These are phyloP conservation scores for Gonapodya prolifera DNA, from an alignment of 192 early-diverging fungal species.

Conservation along the genomic window DNA sequence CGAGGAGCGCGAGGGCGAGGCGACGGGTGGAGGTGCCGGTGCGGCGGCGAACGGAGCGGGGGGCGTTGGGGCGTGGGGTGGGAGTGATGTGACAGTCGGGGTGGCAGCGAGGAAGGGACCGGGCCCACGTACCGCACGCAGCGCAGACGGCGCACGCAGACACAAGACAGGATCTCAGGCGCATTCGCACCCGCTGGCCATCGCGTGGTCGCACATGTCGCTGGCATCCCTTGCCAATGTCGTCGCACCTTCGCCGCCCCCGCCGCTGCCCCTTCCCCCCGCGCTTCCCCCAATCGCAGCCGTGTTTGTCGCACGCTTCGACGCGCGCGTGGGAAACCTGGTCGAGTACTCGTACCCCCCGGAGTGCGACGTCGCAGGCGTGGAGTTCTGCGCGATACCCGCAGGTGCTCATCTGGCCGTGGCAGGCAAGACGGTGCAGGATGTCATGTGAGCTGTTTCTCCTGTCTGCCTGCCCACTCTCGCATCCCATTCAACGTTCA, in stretches of 20 bases:
- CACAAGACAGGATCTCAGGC: too few relatives aligned
- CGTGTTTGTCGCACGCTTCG: conserved; percentile 1
- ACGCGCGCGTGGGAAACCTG: neutral
- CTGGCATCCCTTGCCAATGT: neutral
- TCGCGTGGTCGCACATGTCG: neutral
- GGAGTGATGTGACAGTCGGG: too few relatives aligned
- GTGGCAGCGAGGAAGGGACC: too few relatives aligned
- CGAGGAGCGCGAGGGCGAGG: too few relatives aligned
- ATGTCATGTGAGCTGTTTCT: neutral
- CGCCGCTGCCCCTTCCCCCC: neutral
- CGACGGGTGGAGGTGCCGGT: too few relatives aligned
- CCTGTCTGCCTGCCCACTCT: neutral
- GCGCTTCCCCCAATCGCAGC: neutral
- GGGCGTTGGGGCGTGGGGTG: too few relatives aligned
- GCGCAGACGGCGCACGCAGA: too few relatives aligned
- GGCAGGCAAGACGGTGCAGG: neutral
- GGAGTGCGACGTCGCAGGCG: neutral
- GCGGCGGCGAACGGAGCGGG: too few relatives aligned
- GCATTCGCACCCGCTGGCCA: too few relatives aligned
- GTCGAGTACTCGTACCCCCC: neutral
- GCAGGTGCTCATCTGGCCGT: neutral
- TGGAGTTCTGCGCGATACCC: neutral
- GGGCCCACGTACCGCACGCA: too few relatives aligned
- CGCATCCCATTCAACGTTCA: too few relatives aligned
- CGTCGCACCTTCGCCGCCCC: neutral